Base-by-base conservation (phyloP, 2,329 filamentous ascomycete genomes). In the Ampelomyces quisqualis region DNA sequence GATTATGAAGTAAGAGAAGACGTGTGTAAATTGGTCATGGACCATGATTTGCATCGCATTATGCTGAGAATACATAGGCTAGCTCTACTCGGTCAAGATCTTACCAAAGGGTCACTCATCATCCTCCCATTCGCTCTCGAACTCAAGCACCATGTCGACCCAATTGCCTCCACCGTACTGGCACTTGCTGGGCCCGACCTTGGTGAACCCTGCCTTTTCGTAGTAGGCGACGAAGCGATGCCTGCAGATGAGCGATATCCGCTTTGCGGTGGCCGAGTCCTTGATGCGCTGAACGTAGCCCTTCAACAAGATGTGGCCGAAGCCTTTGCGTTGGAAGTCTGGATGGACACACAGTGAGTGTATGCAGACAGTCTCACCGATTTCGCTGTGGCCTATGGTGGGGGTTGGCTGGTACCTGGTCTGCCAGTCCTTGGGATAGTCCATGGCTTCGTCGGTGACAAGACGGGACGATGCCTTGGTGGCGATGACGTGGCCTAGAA, bases 321-420 rank as follows among this genome's bases (percentile, higher is more conserved):
- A 73, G 1, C 88, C 86, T 42, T 82, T 81, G 22, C 80, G 76
- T 51, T 93, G 88, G 41, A 89, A 81, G 44, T 83, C 79, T 1
- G 88, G 88, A 39, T 86, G 75, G 5, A 95, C 84, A 13, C 86
- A 88, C 4, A 96, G 76, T 0, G 87, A 91, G 69, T 96, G 90
- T 34, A 95, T 71, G 40, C 82, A 88, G 40, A 95, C 77, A 0
- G 88, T 94, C 29, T 81, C 72, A 26, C 89, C 89, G 11, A 74
- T 72, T 43, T 88, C 81, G 55, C 86, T 80, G 67, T 95, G 88
- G 21, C 88, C 88, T 7, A 81, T 60, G 7, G 52, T 50, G 17
- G 61, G 58, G 20, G 49, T 40, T 34, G 64, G 47, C 39, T 64
- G 51, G 56, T 62, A 64, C 20, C 63, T 64, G 7, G 74, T 73